Evolutionary conservation across 371 early-diverging fungal species (phyloP), one percentile per base, ranked within the genome.

Genomic region (Blakeslea trispora): DNA sequence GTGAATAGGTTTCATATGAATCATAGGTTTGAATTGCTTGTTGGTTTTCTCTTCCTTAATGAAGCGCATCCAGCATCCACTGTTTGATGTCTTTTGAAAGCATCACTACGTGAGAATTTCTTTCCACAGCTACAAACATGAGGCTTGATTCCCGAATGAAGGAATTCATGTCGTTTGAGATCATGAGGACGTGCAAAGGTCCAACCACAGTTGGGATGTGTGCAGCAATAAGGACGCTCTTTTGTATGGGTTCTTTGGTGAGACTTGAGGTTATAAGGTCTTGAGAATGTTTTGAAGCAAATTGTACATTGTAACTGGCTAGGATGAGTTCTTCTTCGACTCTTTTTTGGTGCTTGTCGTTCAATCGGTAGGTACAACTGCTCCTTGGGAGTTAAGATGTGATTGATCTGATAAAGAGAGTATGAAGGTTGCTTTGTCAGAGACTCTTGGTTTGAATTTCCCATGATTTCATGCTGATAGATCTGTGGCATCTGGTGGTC

Each of bases 91-190:
- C 87, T 58, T 17, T 82, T 72, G 18, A 89, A 66, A 19, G 91
- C 91, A 63, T 92, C 92, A 22, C 80, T 81, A 34, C 92, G 69
- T 23, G 91, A 84, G 74, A 92, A 92, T 3, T 73, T 63, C 52
- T 86, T 86, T 3, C 73, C 59, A 55, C 93, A 93, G 9, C 50
- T 49, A 44, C 89, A 89, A 22, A 60, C 55, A 55, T 75, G 82
- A 15, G 86, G 83, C 51, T 84, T 88, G 31, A 77, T 59, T 13
- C 86, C 87, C 23, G 71, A 72, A 45, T 88, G 87, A 18, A 83
- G 73, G 49, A 84, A 81, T 6, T 69, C 55, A 64, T 95, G 94
- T n/a, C 96, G 69, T 55, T 91, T 92, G 37, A 92, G 71, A 65
- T 94, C 89, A 63, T 90, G 88, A 18, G 83, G 80, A 2, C 90